Base-by-base conservation (phyloP, 2,329 filamentous ascomycete genomes). In the Colletotrichum paranaense region DNA sequence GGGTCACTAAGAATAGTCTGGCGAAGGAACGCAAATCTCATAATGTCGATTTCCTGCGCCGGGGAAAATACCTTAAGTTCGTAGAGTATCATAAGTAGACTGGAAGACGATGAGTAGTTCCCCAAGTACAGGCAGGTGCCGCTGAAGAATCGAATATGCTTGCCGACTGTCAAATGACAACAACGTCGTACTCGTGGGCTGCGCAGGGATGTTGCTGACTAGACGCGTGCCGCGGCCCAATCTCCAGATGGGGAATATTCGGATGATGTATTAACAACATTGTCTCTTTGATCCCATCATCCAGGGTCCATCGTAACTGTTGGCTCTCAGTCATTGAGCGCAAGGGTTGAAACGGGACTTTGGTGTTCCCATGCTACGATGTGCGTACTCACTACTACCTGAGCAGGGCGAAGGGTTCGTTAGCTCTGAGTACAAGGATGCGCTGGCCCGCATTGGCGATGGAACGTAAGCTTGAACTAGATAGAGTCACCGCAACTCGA, bases 121-220 rank as follows among this genome's bases (percentile, higher is more conserved):
- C 6, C 38, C 26, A 26, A 26, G 26, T 26, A 26, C 26, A 26
- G 26, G 26, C 3, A 14, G 5, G 38, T 42, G 38, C 38, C 16
- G 19, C 22, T 63, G n/a, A 35, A 5, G n/a, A 14, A 22, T n/a
- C 28, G n/a, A 46, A 14, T 0, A 56, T 6, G 35, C 14, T 52
- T 1, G 24, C 2, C 11, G 22, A 24, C 7, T 26, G 24, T n/a
- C 14, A 53, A 32, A 26, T 26, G 26, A 26, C 28, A 16, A 19
- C 59, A 14, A 22, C 35, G 28, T 35, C 59, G 5, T 55, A 12
- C 49, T 32, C 69, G 66, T n/a, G 66, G 59, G 32, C 53, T 24
- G 22, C 5, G 63, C 53, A 64, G 46, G 59, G 66, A 69, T 24
- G 70, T 73, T 64, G 55, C 70, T 70, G 32, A 70, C 59, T 70